Base-by-base conservation (phyloP, 768 basidiomycete species). In the Auriscalpium orientale region DNA sequence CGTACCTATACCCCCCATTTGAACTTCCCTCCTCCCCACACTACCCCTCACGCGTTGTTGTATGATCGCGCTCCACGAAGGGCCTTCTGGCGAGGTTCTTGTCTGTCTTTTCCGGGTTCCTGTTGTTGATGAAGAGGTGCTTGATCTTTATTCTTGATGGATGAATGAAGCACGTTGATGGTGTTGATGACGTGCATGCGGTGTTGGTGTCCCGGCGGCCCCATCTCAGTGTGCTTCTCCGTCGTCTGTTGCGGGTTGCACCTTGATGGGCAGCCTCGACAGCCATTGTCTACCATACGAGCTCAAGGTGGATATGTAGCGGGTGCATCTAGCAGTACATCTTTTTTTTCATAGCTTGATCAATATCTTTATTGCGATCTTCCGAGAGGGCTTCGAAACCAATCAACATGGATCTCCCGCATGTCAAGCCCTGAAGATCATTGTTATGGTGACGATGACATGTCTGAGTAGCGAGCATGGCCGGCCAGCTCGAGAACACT, bases 141-240 rank as follows among this genome's bases (percentile, higher is more conserved):
- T 15, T 49, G 7, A 16, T 38, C 13, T 51, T 34, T 16, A n/a
- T 35, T n/a, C 33, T 35, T 18, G n/a, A 21, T 51, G 9, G 33
- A 36, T 35, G 36, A 5, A 12, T 49, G 8, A 15, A 9, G n/a
- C 16, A 16, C 36, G 33, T 18, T 51, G 18, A 18, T 38, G 49
- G 35, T 34, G 18, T 36, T 45, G 52, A 34, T 53, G 18, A 21
- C 18, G 47, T 22, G 20, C 52, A 44, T 53, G 36, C 44, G 28
- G 44, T 36, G 44, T 43, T 53, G 43, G 52, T 46, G 52, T 53
- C 52, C 52, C 20, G 52, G 52, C 34, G 52, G 38, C 52, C 22
- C 40, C 28, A 28, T 28, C 34, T 51, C 35, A 37, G 40, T 40
- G 50, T 51, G 28, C 48, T 33, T 49, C 48, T 49, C 33, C 16